Conservation (phyloP, 805 yeast genomes). For the Candida loeiensis region DNA sequence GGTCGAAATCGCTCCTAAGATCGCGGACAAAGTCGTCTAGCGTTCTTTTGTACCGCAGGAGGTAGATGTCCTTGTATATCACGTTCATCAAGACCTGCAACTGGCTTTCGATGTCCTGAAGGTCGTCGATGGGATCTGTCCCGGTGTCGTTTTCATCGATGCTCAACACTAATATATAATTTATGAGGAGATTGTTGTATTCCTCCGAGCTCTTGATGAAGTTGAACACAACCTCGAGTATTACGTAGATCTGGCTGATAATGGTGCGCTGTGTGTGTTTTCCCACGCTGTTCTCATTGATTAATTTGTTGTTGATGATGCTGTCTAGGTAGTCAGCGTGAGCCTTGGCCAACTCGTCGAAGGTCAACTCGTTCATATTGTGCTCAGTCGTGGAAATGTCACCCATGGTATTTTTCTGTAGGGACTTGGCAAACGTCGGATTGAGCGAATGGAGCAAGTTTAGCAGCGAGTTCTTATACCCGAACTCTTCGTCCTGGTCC, state of each 20-base stretch:
- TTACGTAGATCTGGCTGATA: slow-evolving; percentile 31
- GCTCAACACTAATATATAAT: slow-evolving; percentile 28
- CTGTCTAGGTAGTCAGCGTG: slow-evolving; percentile 27
- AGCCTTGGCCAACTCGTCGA: slow-evolving; percentile 47
- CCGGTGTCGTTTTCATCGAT: slow-evolving; percentile 17
- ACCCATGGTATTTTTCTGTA: slow-evolving; percentile 7
- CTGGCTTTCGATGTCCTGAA: slow-evolving; percentile 24
- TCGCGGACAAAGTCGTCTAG: slow-evolving; percentile 47
- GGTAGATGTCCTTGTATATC: slow-evolving; percentile 37
- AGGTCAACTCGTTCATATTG: slow-evolving; percentile 31
- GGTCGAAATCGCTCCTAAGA: slow-evolving; percentile 48
- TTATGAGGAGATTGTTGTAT: slow-evolving; percentile 24
- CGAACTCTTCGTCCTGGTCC: slow-evolving; percentile 7
- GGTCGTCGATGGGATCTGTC: slow-evolving; percentile 15
- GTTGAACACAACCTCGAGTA: slow-evolving; percentile 28
- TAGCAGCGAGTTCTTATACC: slow-evolving; percentile 11
- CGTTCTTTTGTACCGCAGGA: slow-evolving; percentile 41
- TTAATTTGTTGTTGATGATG: slow-evolving; percentile 29
- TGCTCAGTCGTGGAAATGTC: slow-evolving; percentile 6
- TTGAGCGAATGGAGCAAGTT: slow-evolving; percentile 12
- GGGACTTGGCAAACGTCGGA: slow-evolving; percentile 10
- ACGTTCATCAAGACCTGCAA: slow-evolving; percentile 38
- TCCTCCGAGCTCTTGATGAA: slow-evolving; percentile 37
- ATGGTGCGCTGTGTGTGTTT: slow-evolving; percentile 25
- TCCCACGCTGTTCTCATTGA: slow-evolving; percentile 30